Evolutionary conservation across 352 stramenopile genomes (phyloP), one percentile per base, ranked within the genome.

Genomic region (Plasmopara muralis): DNA sequence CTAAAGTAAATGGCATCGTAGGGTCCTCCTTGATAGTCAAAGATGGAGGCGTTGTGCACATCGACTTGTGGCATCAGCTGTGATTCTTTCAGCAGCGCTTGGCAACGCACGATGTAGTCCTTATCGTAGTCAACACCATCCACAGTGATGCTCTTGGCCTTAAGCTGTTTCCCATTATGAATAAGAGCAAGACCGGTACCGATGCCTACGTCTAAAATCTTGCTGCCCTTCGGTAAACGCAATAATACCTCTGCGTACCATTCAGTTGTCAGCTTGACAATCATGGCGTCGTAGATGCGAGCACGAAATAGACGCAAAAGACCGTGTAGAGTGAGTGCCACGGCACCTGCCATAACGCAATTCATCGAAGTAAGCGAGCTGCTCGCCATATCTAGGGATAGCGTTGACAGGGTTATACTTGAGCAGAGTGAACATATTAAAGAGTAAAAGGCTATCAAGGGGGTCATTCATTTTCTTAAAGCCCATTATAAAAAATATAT

Each of bases 1-100:
- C 80, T 95, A 57, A 97, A 97, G 72, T 97, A 97, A 16, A 85
- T 82, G 30, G 83, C 86, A 66, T 96, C 87, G 60, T 93, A 96
- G 28, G 66, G 77, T 2, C 69, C 79, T 47, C 63, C 68, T 31
- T 57, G 25, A 41, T 58, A 86, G 53, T 96, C 83, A 67, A 93
- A 96, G 48, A 96, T 69, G 41, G 81, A 93, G 42, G 70, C 83
- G 20, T 25, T 1, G 20, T 25, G 20, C 20, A 25, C 20, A 25
- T 25, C 1, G 20, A 25, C 20, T 25, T 25, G 20, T 25, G 20
- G 1, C 20, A 25, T 25, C 20, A 25, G 20, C 20, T 3, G 20
- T 25, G 20, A 25, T 25, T 25, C 20, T 25, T 25, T 25, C 20
- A 25, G 20, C 20, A 25, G 20, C 20, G 20, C 20, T 61, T 89